Base-by-base conservation (phyloP, 352 stramenopile genomes). In the Phytophthora kernoviae region DNA sequence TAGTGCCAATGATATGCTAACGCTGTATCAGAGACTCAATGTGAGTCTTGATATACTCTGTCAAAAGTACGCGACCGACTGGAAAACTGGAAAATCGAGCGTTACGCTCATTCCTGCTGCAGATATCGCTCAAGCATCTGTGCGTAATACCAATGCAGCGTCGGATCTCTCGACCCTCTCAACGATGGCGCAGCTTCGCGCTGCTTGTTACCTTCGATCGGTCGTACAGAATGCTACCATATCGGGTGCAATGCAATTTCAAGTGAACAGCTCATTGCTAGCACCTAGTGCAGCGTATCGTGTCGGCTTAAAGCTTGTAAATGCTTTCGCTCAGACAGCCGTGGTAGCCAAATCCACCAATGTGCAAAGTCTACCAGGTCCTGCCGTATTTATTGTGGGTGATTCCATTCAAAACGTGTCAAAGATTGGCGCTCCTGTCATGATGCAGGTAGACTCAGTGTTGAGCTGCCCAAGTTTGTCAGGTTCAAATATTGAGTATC, bases 261-360 rank as follows among this genome's bases (percentile, higher is more conserved):
- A 62, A 7, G 36, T 91, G 24, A 75, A 91, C 47, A 84, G 68
- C 36, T 69, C 71, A 0, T 44, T 74, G 0, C 22, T 93, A 0
- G 64, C 81, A 40, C 32, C 70, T 1, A 67, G 75, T 1, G 59
- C 60, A 15, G 58, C 33, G 2, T 90, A 90, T 50, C 47, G 75
- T 1, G 47, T 91, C 5, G 81, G 79, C 0, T 45, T 91, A 17
- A 71, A 70, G 12, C 70, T 93, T 6, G 67, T 56, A 9, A 93
- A 93, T 33, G 78, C 76, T 9, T 91, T 91, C 17, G 61, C 42
- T 10, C 75, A 90, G 44, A 58, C 63, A 1, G 39, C 61, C 0
- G 33, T 59, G 0, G 43, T 60, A 3, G 46, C 52, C 0, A 82
- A 88, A 26, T 37, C 10, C 6, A 54, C 91, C 3, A 47, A 55